These are phyloP conservation scores for Pisolithus microcarpus DNA, from an alignment of 768 basidiomycete species.

Conservation along the genomic window DNA sequence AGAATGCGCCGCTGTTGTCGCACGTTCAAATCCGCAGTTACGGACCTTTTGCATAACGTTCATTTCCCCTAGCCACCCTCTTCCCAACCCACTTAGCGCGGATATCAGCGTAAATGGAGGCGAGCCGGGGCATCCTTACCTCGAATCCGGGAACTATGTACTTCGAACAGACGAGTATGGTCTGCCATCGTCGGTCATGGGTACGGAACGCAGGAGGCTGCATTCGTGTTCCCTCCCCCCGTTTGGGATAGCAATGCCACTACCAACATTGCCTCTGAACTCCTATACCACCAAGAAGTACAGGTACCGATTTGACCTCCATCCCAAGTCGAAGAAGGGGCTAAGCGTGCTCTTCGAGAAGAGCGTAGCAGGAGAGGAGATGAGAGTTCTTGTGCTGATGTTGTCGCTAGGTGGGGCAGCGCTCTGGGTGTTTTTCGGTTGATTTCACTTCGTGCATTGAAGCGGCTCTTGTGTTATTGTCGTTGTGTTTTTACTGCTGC, in stretches of 20 bases:
- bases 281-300: conserved; percentile 20
- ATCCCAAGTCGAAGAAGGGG: conserved; percentile 33
- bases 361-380: conserved; percentile 63
- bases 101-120: conserved; percentile 31
- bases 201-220: conserved; percentile 38
- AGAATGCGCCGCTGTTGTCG: conserved; percentile 54
- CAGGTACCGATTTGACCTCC: conserved; percentile 19
- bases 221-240: conserved; percentile 22
- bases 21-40: conserved; percentile 61
- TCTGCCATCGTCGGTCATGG: conserved; percentile 48
- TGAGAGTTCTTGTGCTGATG: conserved; percentile 27
- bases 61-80: conserved; percentile 49
- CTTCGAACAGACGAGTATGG: conserved; percentile 58
- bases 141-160: conserved; percentile 47
- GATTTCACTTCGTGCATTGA: neutral
- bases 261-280: conserved; percentile 2
- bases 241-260: conserved; percentile 22
- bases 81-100: conserved; percentile 40
- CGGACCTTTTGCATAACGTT: conserved; percentile 57
- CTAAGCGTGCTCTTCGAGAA: conserved; percentile 45
- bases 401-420: conserved; percentile 24
- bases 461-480: neutral
- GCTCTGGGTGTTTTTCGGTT: conserved; percentile 27
- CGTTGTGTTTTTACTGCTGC: neutral
- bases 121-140: conserved; percentile 19